phyloP scores from a whole-genome alignment of 2,329 filamentous ascomycete species.

The Harringtonia aguacate region DNA sequence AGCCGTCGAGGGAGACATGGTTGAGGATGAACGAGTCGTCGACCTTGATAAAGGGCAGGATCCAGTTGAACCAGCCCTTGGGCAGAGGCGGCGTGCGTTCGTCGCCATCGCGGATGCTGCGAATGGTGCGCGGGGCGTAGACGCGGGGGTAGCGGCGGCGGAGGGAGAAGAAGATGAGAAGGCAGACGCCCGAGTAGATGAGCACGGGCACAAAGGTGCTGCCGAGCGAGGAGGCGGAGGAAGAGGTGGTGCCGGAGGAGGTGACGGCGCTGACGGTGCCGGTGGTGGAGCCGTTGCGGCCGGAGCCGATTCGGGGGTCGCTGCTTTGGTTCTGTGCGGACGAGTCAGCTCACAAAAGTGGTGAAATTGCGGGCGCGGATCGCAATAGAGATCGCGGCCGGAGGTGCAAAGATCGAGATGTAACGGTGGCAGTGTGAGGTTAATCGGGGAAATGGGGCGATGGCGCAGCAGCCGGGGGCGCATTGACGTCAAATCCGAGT shows the following conservation, averaged over 20 bases:
- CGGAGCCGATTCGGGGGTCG: conserved; percentile 32
- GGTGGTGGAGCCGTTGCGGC: conserved; percentile 27
- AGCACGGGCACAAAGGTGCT: conserved; percentile 44
- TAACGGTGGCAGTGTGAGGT: too few species aligned
- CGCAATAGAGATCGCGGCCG: too few species aligned
- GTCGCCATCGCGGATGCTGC: conserved; percentile 35
- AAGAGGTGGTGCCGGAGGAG: conserved; percentile 24
- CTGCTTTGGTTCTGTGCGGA: conserved; percentile 16
- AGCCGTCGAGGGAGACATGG: conserved; percentile 81
- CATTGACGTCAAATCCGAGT: too few species aligned
- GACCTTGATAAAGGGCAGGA: conserved; percentile 49
- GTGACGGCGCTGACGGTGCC: conserved; percentile 25
- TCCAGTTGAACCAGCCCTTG: conserved; percentile 50
- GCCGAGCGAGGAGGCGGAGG: conserved; percentile 29
- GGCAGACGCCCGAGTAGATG: conserved; percentile 34
- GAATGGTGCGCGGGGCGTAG: conserved; percentile 43
- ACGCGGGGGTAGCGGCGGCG: conserved; percentile 38
- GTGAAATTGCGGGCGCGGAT: too few species aligned
- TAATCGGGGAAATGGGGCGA: too few species aligned
- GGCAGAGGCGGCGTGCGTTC: conserved; percentile 47
- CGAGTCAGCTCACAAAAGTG: too few species aligned
- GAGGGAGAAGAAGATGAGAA: conserved; percentile 39
- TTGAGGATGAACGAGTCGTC: conserved; percentile 72
- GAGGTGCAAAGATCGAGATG: too few species aligned
- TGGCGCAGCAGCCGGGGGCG: too few species aligned